Conservation (phyloP, 1,139 yeast species). For the Saccharomycopsis crataegensis region DNA sequence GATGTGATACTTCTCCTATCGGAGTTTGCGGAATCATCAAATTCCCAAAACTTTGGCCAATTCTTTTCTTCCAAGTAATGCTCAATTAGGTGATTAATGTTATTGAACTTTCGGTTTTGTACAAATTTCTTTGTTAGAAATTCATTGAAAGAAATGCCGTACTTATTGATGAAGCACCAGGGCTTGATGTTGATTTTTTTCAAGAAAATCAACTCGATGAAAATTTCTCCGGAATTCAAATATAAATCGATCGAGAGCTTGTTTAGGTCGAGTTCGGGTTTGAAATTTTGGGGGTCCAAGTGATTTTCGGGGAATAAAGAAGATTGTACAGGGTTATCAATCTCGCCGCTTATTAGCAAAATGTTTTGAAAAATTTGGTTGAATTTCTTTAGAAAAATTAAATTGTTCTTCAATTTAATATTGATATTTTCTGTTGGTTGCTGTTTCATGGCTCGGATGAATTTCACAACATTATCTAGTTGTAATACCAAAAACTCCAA, state of each 20-base stretch:
- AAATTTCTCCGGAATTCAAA: conserved; percentile 17
- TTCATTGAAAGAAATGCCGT: conserved; percentile 16
- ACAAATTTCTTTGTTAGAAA: conserved; percentile 17
- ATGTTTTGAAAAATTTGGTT: conserved; percentile 15
- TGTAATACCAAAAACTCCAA: conserved; percentile 12
- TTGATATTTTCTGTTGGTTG: background rate
- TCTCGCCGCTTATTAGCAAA: background rate
- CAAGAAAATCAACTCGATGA: conserved; percentile 16
- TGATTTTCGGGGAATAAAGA: conserved; percentile 14
- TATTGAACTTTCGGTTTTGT: conserved; percentile 1
- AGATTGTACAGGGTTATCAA: conserved; percentile 11
- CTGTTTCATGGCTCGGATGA: background rate
- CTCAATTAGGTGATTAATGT: conserved; percentile 16
- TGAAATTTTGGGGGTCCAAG: conserved; percentile 4
- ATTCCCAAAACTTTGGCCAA: conserved; percentile 18
- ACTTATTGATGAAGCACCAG: conserved; percentile 18
- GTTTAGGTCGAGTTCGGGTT: conserved; percentile 9
- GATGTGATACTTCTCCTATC: background rate
- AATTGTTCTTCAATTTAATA: conserved; percentile 3
- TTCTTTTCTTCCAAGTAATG: conserved; percentile 14
- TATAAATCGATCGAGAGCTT: conserved; percentile 16
- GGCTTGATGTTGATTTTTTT: conserved; percentile 15
- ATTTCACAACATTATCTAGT: conserved; percentile 2
- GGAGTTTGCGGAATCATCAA: background rate
- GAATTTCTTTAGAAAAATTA: conserved; percentile 14